Evolutionary conservation across 164 flowering plant species (phyloP).

Genomic region (Chloranthus sessilifolius): DNA sequence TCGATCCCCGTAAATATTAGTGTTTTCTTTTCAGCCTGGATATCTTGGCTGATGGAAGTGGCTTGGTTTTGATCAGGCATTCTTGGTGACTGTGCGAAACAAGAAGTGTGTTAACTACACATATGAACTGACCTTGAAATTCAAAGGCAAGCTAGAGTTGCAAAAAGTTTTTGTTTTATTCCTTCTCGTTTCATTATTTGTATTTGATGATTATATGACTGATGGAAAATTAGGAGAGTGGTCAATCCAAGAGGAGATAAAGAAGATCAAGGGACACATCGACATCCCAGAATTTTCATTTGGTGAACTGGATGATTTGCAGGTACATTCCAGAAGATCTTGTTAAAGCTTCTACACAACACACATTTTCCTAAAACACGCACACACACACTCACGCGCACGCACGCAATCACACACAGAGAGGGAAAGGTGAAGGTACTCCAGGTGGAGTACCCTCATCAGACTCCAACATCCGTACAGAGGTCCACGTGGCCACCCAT

Average conservation of each 20-base stretch:
- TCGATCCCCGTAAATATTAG: no score
- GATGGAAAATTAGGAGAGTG: constrained; percentile 70
- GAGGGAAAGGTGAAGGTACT: no score
- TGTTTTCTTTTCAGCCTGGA: background rate
- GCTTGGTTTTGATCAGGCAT: constrained; percentile 53
- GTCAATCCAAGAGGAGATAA: constrained; percentile 57
- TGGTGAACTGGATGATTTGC: constrained; percentile 90
- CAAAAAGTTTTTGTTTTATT: background rate
- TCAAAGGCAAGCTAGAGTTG: constrained; percentile 47
- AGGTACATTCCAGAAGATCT: constrained; percentile 41
- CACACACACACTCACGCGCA: background rate
- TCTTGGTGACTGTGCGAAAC: constrained; percentile 83
- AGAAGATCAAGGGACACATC: constrained; percentile 52
- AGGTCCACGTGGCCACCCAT: background rate
- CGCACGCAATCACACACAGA: background rate
- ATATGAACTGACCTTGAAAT: constrained; percentile 66
- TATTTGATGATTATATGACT: constrained; percentile 9
- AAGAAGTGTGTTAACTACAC: constrained; percentile 93
- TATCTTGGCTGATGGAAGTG: constrained; percentile 5
- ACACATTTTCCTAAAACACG: background rate
- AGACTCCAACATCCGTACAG: background rate
- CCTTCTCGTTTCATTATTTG: background rate
- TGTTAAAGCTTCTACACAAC: background rate
- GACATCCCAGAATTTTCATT: constrained; percentile 76
- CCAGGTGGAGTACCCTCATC: no score